These are phyloP conservation scores for Trichomonas tenax DNA, from an alignment of 208 protist species.

Conservation along the genomic window DNA sequence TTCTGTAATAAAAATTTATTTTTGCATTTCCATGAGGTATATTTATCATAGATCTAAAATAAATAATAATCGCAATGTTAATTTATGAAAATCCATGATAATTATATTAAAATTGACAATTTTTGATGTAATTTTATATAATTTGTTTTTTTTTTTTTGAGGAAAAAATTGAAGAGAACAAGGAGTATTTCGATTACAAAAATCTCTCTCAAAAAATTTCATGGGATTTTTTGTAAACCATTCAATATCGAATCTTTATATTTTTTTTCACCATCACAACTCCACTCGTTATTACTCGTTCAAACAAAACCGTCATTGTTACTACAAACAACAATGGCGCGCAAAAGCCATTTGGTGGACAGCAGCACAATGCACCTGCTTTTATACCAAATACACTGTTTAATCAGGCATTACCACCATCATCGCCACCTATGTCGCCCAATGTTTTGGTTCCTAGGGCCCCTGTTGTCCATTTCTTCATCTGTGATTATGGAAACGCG, in stretches of 20 bases:
- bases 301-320: background rate
- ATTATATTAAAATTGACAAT: too few species aligned
- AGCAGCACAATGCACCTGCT: background rate
- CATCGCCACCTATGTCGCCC: background rate
- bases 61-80: too few species aligned
- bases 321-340: background rate
- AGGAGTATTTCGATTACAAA: background rate
- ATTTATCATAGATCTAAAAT: too few species aligned
- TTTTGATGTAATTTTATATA: too few species aligned
- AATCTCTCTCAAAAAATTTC: background rate
- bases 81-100: too few species aligned
- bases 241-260: background rate
- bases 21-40: too few species aligned
- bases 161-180: too few species aligned
- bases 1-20: too few species aligned
- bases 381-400: background rate
- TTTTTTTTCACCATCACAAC: background rate
- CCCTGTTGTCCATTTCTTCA: background rate
- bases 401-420: background rate
- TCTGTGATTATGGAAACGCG: background rate
- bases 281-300: background rate
- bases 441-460: background rate
- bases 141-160: too few species aligned
- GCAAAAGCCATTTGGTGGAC: background rate
- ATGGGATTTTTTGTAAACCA: background rate